phyloP scores from a whole-genome alignment of 2,329 filamentous ascomycete species.

The Ophiostoma australiae region DNA sequence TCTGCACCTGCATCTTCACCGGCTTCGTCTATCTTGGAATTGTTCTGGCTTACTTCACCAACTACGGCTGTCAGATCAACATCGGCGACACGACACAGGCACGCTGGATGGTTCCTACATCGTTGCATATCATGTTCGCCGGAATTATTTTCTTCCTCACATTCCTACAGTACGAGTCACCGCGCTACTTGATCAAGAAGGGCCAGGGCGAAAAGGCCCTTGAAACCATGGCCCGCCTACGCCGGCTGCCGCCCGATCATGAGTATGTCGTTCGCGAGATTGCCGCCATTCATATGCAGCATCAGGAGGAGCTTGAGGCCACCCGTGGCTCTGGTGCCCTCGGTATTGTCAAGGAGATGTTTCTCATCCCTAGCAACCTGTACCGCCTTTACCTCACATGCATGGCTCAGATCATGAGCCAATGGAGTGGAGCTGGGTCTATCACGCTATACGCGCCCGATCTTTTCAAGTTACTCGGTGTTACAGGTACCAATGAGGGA shows the following conservation, averaged over 20 bases:
- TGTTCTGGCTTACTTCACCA: not conserved
- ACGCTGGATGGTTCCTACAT: not conserved
- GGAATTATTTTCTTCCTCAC: not conserved
- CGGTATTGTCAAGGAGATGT: not conserved
- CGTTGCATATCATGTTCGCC: not conserved
- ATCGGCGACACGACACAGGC: not conserved
- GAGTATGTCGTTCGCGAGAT: not conserved
- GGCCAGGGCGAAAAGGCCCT: not conserved
- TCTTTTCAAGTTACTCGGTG: not conserved
- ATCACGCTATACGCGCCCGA: not conserved
- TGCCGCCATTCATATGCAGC: not conserved
- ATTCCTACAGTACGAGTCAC: not conserved
- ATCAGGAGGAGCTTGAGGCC: not conserved
- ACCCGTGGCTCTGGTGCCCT: not conserved
- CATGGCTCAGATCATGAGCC: conserved; percentile 3
- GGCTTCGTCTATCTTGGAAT: not conserved
- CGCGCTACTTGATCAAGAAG: conserved; percentile 1
- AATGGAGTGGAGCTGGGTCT: not conserved
- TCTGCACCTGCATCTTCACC: conserved; percentile 3
- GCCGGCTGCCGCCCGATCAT: not conserved
- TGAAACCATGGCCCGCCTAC: not conserved
- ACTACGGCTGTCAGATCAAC: conserved; percentile 1
- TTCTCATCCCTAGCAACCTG: not conserved
- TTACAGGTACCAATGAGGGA: not conserved
- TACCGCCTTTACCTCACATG: conserved; percentile 1